Evolutionary conservation across 257 asterid genomes (phyloP), one percentile per base, ranked within the genome.

Genomic region (Petunia axillaris): DNA sequence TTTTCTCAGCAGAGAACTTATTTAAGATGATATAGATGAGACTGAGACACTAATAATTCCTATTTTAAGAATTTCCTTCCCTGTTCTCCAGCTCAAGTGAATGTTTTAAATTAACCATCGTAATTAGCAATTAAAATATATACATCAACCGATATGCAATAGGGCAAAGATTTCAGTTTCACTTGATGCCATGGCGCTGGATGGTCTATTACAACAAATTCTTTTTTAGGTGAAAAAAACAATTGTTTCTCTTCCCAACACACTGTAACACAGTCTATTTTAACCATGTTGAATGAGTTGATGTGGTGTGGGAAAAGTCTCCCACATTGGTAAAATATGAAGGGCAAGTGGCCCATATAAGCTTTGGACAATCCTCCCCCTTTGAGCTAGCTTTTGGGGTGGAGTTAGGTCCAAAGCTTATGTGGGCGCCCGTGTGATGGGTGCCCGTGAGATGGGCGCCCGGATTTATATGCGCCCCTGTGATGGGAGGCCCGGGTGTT

Each of bases 1-100:
- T 70, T 70, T 46, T 58, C 76, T 70, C 58, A 70, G 59, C 39
- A 70, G 59, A 10, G 59, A 70, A 70, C 59, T 70, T 46, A 70
- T 44, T 70, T 70, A 70, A 16, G 10, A 70, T 70, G 40, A 1
- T 54, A 70, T 16, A 44, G 14, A 39, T 70, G 35, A 68, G 76
- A 70, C 59, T 36, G 59, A 68, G 76, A 70, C 58, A 70, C 2
- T 4, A 70, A 46, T 25, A 70, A 70, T 46, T 46, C 59, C 39
- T 70, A 46, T 16, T 70, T 38, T 46, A 70, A 70, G 2, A 4
- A 70, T 44, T 48, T 70, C 5, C 8, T 50, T 70, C 55, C 16
- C 8, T 36, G 59, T 25, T 70, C 58, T 70, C 38, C 77, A 25
- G 43, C 76, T 44, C 76, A 68, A 68, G 76, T 41, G 57, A 65